Percentiles rank a stretch among this genome's conserved stretches.
Conservation (phyloP, 2,329 filamentous ascomycete species). For the Pseudogymnoascus sp. region DNA sequence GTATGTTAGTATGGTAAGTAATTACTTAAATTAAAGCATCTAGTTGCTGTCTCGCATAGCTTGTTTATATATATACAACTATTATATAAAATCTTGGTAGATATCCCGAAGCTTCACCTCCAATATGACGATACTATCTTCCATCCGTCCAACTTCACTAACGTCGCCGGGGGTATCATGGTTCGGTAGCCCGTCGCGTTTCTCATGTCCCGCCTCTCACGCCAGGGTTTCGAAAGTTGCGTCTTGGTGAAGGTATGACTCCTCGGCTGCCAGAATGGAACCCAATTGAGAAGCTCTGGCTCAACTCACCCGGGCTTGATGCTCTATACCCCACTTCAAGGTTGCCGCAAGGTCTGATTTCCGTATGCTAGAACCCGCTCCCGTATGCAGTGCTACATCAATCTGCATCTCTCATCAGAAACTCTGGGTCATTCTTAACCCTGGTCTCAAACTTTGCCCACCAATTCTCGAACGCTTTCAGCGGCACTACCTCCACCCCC, state of each 20-base stretch:
- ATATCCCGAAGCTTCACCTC: constrained; percentile 1
- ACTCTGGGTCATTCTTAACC: constrained; percentile 76
- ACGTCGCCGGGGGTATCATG: neutral
- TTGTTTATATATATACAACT: neutral
- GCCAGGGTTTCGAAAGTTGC: neutral
- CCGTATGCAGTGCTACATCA: constrained; percentile 13
- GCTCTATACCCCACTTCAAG: neutral
- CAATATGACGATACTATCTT: neutral
- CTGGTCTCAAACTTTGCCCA: constrained; percentile 92
- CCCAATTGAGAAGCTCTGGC: neutral
- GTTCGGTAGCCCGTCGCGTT: neutral
- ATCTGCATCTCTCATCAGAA: constrained; percentile 65
- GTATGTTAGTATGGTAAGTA: constrained; percentile 5
- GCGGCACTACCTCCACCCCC: constrained; percentile 78
- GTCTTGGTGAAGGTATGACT: neutral
- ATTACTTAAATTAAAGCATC: constrained; percentile 8
- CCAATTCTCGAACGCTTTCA: constrained; percentile 95
- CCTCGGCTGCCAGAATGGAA: neutral
- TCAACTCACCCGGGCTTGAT: neutral
- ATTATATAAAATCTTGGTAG: neutral
- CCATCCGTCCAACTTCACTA: neutral
- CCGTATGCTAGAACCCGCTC: neutral
- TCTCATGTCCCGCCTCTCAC: neutral
- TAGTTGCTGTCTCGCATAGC: neutral
- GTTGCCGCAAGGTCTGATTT: neutral